Base-by-base conservation (phyloP, 352 stramenopile species). In the Phytophthora ramorum region DNA sequence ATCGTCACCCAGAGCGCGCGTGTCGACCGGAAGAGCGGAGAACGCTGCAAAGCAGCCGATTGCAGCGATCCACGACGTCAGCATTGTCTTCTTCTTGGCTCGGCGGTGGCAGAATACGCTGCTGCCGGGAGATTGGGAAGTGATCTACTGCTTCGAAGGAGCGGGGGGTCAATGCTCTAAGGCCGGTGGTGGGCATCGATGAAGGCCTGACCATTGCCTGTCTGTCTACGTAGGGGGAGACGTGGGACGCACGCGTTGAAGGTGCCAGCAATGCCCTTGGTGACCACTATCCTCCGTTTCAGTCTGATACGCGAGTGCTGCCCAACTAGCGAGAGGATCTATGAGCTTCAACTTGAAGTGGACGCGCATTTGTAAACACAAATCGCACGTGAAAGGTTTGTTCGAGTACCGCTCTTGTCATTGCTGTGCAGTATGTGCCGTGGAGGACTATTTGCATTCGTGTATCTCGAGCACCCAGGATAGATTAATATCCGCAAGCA, bases 11-110 rank as follows among this genome's bases (percentile, higher is more conserved):
- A 77, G 54, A 17, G 63, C 58, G 8, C 69, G 41, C 7, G 69
- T 47, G 4, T 34, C 19, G 28, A 58, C 46, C 0, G 51, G 24
- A 0, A 68, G 35, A 12, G 53, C 24, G 43, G 37, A 52, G 19
- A 85, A 46, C 34, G 64, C 70, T 32, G 66, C 59, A 51, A 69
- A 59, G 61, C 75, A 71, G 2, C 48, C 67, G 24, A 87, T 32
- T 4, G 66, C 47, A 7, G 69, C 48, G 34, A 71, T 10, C 69
- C 73, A 85, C 55, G 63, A 73, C 30, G 66, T 80, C 59, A 83
- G 30, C 73, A 84, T 83, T 2, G n/a, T 28, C n/a, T 16, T 46
- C 32, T 41, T 60, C 3, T 52, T n/a, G 34, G 38, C 7, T 22
- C 22, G n/a, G 17, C 26, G 34, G 40, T 26, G 46, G 46, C 40